These are phyloP conservation scores for Lobosporangium transversale DNA, from an alignment of 192 early-diverging fungal species.

Conservation along the genomic window DNA sequence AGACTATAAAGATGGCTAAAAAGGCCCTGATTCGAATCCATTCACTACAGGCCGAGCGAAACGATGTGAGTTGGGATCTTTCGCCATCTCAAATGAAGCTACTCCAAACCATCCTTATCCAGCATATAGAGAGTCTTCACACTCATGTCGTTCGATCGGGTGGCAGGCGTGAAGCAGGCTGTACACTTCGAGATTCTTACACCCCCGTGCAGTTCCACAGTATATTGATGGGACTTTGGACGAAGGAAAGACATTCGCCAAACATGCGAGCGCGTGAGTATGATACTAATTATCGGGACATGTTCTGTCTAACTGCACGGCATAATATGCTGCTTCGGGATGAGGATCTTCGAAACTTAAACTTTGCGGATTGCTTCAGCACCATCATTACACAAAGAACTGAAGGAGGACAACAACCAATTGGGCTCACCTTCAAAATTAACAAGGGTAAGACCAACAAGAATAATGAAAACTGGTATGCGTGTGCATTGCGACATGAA, in stretches of 20 bases:
- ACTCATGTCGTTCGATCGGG: not conserved
- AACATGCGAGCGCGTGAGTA: slow-evolving; percentile 1
- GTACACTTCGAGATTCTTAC: slow-evolving; percentile 12
- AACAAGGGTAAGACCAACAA: slow-evolving; percentile 12
- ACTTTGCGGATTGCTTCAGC: slow-evolving; percentile 12
- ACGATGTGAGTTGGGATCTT: not conserved
- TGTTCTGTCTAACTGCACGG: slow-evolving; percentile 9
- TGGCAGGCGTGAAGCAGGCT: slow-evolving; percentile 7
- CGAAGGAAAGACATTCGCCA: not conserved
- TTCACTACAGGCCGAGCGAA: not conserved
- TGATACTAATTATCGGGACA: slow-evolving; percentile 7
- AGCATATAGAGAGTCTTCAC: not conserved
- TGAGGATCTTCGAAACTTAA: slow-evolving; percentile 19
- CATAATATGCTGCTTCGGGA: slow-evolving; percentile 18
- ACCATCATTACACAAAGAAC: slow-evolving; percentile 3
- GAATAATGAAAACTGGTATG: slow-evolving; percentile 15
- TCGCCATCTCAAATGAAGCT: not conserved
- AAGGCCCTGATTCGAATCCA: slow-evolving; percentile 10
- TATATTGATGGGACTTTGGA: slow-evolving; percentile 7
- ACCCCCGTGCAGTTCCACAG: slow-evolving; percentile 1
- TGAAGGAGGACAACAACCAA: slow-evolving; percentile 5
- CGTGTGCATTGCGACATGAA: slow-evolving; percentile 10
- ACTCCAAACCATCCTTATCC: not conserved
- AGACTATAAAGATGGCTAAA: slow-evolving; percentile 1
- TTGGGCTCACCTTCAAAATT: slow-evolving; percentile 6